These are phyloP conservation scores for Cladochytrium replicatum DNA, from an alignment of 192 early-diverging fungal genomes.

Conservation along the genomic window DNA sequence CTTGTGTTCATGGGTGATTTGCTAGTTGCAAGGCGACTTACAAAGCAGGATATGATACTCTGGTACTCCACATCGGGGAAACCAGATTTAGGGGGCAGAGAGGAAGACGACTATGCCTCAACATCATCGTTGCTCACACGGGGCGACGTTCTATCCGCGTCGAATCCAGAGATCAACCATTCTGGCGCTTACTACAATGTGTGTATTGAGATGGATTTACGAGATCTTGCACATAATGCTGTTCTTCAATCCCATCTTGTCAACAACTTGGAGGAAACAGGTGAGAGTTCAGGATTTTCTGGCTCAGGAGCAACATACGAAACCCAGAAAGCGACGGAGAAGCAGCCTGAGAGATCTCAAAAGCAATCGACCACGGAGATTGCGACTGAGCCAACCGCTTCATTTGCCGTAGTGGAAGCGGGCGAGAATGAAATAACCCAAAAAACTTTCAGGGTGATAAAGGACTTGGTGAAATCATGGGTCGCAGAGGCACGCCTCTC, in stretches of 20 bases:
- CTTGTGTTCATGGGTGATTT: slow-evolving; percentile 76
- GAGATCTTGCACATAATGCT: slow-evolving; percentile 74
- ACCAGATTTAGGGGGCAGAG: slow-evolving; percentile 82
- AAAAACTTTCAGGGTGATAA: slow-evolving; percentile 64
- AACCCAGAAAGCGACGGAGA: too few relatives aligned
- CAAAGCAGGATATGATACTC: slow-evolving; percentile 66
- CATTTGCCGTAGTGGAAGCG: slow-evolving; percentile 3
- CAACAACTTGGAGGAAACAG: slow-evolving; percentile 65
- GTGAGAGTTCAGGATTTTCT: slow-evolving; percentile 27
- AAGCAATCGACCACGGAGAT: too few relatives aligned
- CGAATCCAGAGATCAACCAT: slow-evolving; percentile 62
- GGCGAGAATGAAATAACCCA: slow-evolving; percentile 28
- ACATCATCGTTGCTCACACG: slow-evolving; percentile 25
- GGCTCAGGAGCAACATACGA: too few relatives aligned
- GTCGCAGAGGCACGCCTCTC: slow-evolving; percentile 52
- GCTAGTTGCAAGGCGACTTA: slow-evolving; percentile 70
- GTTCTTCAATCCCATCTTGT: slow-evolving; percentile 64
- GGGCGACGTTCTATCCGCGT: slow-evolving; percentile 48
- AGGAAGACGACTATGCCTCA: slow-evolving; percentile 63
- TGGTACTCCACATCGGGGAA: slow-evolving; percentile 79
- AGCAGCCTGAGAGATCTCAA: too few relatives aligned
- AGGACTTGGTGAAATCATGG: slow-evolving; percentile 72
- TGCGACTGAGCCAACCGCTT: too few relatives aligned
- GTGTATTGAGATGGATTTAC: slow-evolving; percentile 74
- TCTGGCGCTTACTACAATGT: slow-evolving; percentile 71